Base-by-base conservation (phyloP, 1,139 yeast genomes). In the Nadsonia starkeyi-henricii region DNA sequence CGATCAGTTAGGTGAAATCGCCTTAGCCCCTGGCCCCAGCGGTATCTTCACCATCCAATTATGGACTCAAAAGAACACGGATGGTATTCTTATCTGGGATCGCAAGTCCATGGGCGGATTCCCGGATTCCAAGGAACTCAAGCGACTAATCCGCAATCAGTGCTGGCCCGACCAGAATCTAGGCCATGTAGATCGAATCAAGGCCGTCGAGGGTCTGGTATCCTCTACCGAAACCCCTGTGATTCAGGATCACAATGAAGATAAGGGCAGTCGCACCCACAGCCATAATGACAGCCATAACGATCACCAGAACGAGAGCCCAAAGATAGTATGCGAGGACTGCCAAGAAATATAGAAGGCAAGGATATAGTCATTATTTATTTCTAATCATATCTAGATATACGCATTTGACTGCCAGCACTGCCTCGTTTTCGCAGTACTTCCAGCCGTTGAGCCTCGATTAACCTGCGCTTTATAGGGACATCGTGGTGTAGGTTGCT, bases 91-190 rank as follows among this genome's bases (percentile, higher is more conserved):
- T 2, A 54, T 79, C 2, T 79, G 85, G 84, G 83, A 79, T 54
- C 66, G 85, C 18, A 68, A 63, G 33, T 54, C 51, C 7, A 64
- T 72, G 33, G 75, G 72, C n/a, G 83, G 85, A 21, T 79, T 79
- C 60, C 83, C 58, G 3, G 83, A 79, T 54, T 73, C 81, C 17
- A 79, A 79, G 56, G 70, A 70, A 15, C 61, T 79, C 50, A 79
- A 79, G 61, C 78, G 76, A 53, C 62, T 66, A 44, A 74, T 79
- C 5, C 59, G 81, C 46, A 73, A 76, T 51, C 55, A 62, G 1
- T 61, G 76, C n/a, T 69, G 66, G 44, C 81, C 81, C 0, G 64
- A 58, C 0, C 61, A 67, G 19, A 57, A 61, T 13, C 59, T 77
- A 45, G 79, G 79, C 13, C 82, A 77, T 59, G 65, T 68, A 5